phyloP scores from a whole-genome alignment of 805 yeast genomes.

The Sugiyamaella valdiviana region DNA sequence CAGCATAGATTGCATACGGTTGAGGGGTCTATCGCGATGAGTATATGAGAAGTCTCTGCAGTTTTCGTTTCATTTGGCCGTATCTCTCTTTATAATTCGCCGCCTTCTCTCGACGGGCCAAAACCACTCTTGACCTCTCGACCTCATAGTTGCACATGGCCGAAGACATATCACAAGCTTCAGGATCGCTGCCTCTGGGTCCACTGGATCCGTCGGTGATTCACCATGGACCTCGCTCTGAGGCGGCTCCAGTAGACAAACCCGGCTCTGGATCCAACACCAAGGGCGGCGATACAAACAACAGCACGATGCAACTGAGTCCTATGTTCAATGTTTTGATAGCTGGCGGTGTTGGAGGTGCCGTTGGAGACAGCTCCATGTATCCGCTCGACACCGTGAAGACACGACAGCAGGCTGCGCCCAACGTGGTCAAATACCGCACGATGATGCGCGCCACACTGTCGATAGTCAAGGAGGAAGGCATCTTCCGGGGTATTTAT shows the following conservation, averaged over 20 bases:
- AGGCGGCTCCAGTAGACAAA: background rate
- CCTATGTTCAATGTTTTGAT: conserved; percentile 39
- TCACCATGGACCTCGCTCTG: background rate
- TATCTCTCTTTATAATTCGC: background rate
- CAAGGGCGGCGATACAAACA: background rate
- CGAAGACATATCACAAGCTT: conserved; percentile 4
- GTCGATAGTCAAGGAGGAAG: conserved; percentile 79
- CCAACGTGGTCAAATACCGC: conserved; percentile 56
- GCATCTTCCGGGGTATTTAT: conserved; percentile 74
- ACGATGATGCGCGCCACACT: conserved; percentile 70
- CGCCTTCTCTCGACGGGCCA: too few species aligned
- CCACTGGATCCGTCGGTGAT: conserved; percentile 5
- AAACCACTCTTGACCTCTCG: background rate
- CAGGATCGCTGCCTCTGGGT: conserved; percentile 7
- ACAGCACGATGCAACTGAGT: background rate
- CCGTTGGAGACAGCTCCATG: conserved; percentile 87
- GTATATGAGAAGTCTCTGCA: background rate
- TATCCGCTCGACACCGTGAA: conserved; percentile 95
- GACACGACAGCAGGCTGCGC: conserved; percentile 96
- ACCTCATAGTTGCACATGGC: background rate
- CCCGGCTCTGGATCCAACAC: background rate
- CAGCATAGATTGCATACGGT: too few species aligned
- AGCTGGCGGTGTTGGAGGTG: conserved; percentile 95
- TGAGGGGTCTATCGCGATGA: conserved; percentile 1
- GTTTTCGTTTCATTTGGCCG: background rate